phyloP scores from a whole-genome alignment of 805 yeast genomes.

The Metschnikowia bowlesiae region DNA sequence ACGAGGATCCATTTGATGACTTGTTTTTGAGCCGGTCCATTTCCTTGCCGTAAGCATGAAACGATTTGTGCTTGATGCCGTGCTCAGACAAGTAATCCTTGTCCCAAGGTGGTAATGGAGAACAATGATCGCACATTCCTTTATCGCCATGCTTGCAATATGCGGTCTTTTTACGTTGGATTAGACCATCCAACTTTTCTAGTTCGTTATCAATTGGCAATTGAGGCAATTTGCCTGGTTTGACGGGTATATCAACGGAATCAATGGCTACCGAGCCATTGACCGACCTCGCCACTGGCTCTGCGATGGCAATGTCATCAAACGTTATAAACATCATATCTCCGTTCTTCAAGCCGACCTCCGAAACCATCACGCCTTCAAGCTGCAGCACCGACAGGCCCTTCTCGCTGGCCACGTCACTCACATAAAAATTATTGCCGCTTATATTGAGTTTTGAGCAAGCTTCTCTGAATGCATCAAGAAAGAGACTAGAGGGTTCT shows the following conservation, averaged over 20 bases:
- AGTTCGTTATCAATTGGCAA: slow-evolving; percentile 62
- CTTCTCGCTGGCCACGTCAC: slow-evolving; percentile 42
- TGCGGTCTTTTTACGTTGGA: slow-evolving; percentile 53
- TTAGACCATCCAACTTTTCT: slow-evolving; percentile 67
- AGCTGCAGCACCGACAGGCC: slow-evolving; percentile 40
- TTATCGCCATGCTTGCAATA: slow-evolving; percentile 84
- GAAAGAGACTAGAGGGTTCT: slow-evolving; percentile 43
- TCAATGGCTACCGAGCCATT: slow-evolving; percentile 9
- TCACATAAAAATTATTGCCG: slow-evolving; percentile 23
- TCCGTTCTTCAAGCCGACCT: slow-evolving; percentile 55
- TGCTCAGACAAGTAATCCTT: slow-evolving; percentile 65
- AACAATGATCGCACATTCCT: slow-evolving; percentile 98
- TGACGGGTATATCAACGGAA: slow-evolving; percentile 5
- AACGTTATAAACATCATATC: slow-evolving; percentile 50
- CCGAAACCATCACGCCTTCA: slow-evolving; percentile 31
- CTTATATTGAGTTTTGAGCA: slow-evolving; percentile 19
- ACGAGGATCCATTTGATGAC: slow-evolving; percentile 52
- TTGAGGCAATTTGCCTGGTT: slow-evolving; percentile 39
- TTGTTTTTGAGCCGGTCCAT: slow-evolving; percentile 65
- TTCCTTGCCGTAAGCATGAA: slow-evolving; percentile 76
- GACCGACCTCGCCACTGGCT: slow-evolving; percentile 6
- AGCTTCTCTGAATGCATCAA: slow-evolving; percentile 40
- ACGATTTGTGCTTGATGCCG: slow-evolving; percentile 82
- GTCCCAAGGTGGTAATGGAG: slow-evolving; percentile 96
- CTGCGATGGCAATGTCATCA: slow-evolving; percentile 10